A percentile compares a stretch with the other conserved stretches of the same genome.
phyloP scores from a whole-genome alignment of 257 asterid species.

The Misopates orontium region DNA sequence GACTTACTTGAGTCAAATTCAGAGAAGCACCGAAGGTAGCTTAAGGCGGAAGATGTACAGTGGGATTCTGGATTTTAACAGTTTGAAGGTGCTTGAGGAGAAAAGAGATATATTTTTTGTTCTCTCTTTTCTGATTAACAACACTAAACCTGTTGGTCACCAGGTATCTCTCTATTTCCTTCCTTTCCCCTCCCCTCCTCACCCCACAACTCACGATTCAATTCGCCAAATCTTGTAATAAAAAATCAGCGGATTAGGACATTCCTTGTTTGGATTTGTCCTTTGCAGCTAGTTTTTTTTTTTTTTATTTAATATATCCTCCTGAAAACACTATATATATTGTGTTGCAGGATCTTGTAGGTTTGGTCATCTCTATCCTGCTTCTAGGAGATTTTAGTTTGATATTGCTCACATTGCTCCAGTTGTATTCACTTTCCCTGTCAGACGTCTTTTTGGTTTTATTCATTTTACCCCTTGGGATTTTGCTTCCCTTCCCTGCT shows the following conservation, averaged over 20 bases:
- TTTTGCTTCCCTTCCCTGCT: conserved; percentile 94
- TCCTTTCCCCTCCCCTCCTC: conserved; percentile 8
- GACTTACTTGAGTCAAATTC: conserved; percentile 35
- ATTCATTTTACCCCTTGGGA: conserved; percentile 84
- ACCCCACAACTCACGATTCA: not conserved
- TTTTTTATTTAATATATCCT: not conserved
- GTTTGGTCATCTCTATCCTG: conserved; percentile 87
- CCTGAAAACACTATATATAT: conserved; percentile 19
- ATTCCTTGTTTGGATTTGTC: not conserved
- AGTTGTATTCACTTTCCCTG: conserved; percentile 87
- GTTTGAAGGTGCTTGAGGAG: conserved; percentile 79
- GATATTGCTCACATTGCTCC: conserved; percentile 94
- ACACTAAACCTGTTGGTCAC: conserved; percentile 95
- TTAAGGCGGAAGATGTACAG: conserved; percentile 53
- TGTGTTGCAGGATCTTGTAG: conserved; percentile 93
- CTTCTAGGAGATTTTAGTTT: conserved; percentile 98
- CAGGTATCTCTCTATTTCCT: conserved; percentile 60
- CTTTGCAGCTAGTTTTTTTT: not conserved
- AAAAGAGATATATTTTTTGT: conserved; percentile 70
- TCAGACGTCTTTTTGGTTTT: conserved; percentile 82
- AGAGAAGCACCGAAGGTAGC: conserved; percentile 44
- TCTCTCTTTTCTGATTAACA: conserved; percentile 82
- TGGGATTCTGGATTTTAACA: conserved; percentile 61
- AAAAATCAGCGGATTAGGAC: not conserved
- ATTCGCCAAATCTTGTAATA: not conserved